Conservation (phyloP, 2,329 filamentous ascomycete species). For the Curvularia sp. region DNA sequence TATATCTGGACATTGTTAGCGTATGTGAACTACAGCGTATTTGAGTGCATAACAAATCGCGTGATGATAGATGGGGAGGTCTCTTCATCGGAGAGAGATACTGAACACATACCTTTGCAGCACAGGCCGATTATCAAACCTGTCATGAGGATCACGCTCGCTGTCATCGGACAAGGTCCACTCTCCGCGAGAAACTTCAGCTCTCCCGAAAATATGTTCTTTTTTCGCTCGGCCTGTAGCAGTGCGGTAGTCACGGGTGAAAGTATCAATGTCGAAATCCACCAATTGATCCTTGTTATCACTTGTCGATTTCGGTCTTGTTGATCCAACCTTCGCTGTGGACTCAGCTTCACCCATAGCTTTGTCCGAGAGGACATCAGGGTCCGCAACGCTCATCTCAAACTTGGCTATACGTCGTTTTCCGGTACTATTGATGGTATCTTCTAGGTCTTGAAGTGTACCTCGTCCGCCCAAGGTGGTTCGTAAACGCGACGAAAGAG, state of each 20-base stretch:
- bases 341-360: constrained; percentile 31
- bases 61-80: not conserved
- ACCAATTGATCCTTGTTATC: constrained; percentile 28
- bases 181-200: constrained; percentile 50
- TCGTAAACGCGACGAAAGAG: constrained; percentile 75
- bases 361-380: constrained; percentile 41
- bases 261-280: constrained; percentile 47
- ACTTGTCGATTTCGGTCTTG: constrained; percentile 27
- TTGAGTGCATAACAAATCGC: not conserved
- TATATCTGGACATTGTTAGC: constrained; percentile 54
- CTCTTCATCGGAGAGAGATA: not conserved
- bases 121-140: constrained; percentile 46
- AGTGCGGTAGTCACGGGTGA: constrained; percentile 42
- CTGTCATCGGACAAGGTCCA: constrained; percentile 45
- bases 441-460: constrained; percentile 69
- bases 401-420: constrained; percentile 80
- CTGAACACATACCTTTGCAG: constrained; percentile 46
- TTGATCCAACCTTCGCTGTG: constrained; percentile 40
- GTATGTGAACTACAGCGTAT: not conserved
- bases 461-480: constrained; percentile 51
- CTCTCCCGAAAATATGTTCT: constrained; percentile 53
- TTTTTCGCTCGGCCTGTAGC: constrained; percentile 26
- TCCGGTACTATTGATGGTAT: constrained; percentile 75
- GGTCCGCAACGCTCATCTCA: constrained; percentile 67
- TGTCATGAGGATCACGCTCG: constrained; percentile 44